Percentiles rank a stretch among this genome's conserved stretches.
Evolutionary conservation across 176 grass and related monocot species (phyloP).

Genomic region (Phoenix roebelenii): DNA sequence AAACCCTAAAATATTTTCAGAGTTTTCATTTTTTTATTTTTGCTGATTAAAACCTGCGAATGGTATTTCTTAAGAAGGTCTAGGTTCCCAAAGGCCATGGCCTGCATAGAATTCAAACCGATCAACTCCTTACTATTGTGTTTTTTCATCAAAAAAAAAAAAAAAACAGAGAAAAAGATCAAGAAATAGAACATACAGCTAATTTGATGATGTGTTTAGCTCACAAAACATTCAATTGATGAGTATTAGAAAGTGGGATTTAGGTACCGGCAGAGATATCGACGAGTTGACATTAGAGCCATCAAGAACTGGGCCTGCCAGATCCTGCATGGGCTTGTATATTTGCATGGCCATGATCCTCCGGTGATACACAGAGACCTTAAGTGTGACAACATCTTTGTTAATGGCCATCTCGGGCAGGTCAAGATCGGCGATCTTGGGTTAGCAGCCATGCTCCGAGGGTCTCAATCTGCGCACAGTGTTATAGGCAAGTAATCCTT

Average conservation of each 20-base stretch:
- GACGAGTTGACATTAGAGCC: slow-evolving; percentile 43
- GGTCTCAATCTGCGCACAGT: slow-evolving; percentile 41
- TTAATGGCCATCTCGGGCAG: slow-evolving; percentile 72
- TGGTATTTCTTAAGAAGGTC: no score
- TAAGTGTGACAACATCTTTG: slow-evolving; percentile 85
- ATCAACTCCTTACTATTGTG: no score
- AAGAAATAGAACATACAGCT: no score
- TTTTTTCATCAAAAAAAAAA: no score
- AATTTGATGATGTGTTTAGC: neutral
- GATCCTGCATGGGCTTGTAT: slow-evolving; percentile 55
- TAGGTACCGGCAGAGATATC: slow-evolving; percentile 53
- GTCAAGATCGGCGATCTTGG: slow-evolving; percentile 95
- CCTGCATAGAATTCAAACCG: no score
- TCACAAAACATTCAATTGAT: neutral
- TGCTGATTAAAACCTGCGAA: no score
- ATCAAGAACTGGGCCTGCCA: slow-evolving; percentile 58
- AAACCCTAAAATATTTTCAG: no score
- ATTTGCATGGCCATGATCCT: slow-evolving; percentile 50
- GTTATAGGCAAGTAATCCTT: slow-evolving; percentile 38
- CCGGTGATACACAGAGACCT: slow-evolving; percentile 84
- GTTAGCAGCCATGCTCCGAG: slow-evolving; percentile 54
- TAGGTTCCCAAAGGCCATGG: no score
- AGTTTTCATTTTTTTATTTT: no score
- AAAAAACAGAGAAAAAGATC: no score
- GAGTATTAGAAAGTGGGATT: neutral